Conservation (phyloP, 139 green algal genomes). For the Tetraselmis chui region DNA sequence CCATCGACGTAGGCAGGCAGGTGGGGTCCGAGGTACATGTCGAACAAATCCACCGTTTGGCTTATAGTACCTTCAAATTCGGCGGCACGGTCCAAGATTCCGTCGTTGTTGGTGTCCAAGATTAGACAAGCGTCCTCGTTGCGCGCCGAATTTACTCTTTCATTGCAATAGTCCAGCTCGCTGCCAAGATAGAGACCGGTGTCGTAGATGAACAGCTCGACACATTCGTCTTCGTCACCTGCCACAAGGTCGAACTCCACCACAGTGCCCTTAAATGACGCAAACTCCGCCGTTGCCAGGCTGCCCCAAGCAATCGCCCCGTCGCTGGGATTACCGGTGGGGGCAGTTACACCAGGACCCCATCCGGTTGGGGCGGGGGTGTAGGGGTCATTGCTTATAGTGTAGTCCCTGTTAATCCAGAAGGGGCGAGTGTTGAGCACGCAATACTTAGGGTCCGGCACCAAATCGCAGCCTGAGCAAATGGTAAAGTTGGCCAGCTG, state of each 20-base stretch:
- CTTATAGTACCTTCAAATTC: too few relatives aligned
- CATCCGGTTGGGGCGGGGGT: neutral
- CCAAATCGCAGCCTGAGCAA: slow-evolving; percentile 3
- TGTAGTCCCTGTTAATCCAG: slow-evolving; percentile 8
- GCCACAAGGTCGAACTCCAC: slow-evolving; percentile 19
- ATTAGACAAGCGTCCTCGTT: neutral
- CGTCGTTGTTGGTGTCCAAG: neutral
- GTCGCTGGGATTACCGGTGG: neutral
- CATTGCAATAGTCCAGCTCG: neutral
- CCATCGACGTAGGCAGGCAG: neutral
- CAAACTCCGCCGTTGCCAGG: neutral
- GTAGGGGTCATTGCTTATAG: neutral
- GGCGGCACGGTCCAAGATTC: neutral
- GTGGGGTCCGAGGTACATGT: neutral
- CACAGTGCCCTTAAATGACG: slow-evolving; percentile 1
- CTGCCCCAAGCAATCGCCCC: neutral
- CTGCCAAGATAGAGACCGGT: slow-evolving; percentile 8
- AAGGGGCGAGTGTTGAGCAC: slow-evolving; percentile 8
- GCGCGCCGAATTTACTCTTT: neutral
- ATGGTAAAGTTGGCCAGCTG: neutral
- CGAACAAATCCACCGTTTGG: neutral
- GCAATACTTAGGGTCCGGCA: slow-evolving; percentile 1
- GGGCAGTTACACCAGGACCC: neutral
- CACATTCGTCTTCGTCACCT: slow-evolving; percentile 17
- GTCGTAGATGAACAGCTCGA: slow-evolving; percentile 18